Evolutionary conservation across 495 filamentous ascomycete genomes (phyloP), one percentile per base, ranked within the genome.

Genomic region (Penicillium crystallinum): DNA sequence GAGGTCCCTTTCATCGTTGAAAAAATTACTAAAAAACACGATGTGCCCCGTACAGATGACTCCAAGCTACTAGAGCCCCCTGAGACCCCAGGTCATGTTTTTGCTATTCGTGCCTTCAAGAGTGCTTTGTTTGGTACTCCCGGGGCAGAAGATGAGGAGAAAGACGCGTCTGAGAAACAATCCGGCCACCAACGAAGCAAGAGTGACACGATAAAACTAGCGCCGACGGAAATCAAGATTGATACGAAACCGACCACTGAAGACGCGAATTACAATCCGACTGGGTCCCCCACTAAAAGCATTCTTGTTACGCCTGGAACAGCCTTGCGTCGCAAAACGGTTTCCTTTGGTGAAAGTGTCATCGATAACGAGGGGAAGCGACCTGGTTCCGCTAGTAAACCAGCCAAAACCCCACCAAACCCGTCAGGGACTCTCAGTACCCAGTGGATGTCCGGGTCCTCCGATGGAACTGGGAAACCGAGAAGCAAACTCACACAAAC

Each of bases 271-370:
- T 58, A 61, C 39, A 76, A 69, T 37, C 58, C 66, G 5, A 53
- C 77, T 40, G 63, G 70, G 11, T 88, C 85, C n/a, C 84, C 85
- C 1, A 79, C 83, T 3, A 87, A 88, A 63, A 84, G 86, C 46
- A 98, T 98, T 44, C 80, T 98, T 6, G 71, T 96, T 50, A 97
- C 95, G 0, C 95, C 95, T 2, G 91, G 93, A 0, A 91, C 89
- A 2, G 87, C 78, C 10, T 79, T 84, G 6, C 81, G 86, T 46
- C 82, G 88, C 36, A 97, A 97, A 64, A 93, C 89, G 5, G 93
- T 98, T 17, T 91, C 92, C 0, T 98, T 97, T 67, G 88, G 84
- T 17, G 76, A 81, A 25, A 80, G 84, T 37, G 86, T 90, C 0
- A 66, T 79, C 11, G 77, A 87, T 48, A 81, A 82, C 47, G 81